phyloP scores from a whole-genome alignment of 192 early-diverging fungal species.

The Backusella circina region DNA sequence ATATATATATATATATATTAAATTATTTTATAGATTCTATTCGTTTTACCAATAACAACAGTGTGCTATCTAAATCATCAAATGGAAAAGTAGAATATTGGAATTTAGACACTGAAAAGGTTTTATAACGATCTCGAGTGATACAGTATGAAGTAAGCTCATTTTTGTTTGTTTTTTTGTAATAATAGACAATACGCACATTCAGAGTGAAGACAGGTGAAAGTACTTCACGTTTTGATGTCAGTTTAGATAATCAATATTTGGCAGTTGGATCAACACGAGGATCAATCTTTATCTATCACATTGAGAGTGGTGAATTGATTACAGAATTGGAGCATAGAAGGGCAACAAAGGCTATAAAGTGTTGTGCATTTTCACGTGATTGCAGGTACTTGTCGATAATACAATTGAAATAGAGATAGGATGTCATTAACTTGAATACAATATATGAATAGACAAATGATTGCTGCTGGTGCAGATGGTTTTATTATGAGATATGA shows the following conservation, averaged over 20 bases:
- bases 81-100: constrained; percentile 78
- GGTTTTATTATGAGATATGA: constrained; percentile 83
- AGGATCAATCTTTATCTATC: constrained; percentile 70
- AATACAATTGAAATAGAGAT: too few species aligned
- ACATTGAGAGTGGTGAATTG: constrained; percentile 61
- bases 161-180: too few species aligned
- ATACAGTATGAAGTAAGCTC: too few species aligned
- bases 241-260: constrained; percentile 68
- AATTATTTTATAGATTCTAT: too few species aligned
- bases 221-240: constrained; percentile 56
- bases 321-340: constrained; percentile 68
- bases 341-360: constrained; percentile 73
- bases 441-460: constrained; percentile 41
- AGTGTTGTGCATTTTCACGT: constrained; percentile 73
- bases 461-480: constrained; percentile 73
- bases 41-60: constrained; percentile 56
- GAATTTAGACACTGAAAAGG: constrained; percentile 51
- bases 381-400: constrained; percentile 67
- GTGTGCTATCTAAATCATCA: constrained; percentile 66
- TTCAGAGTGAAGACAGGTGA: constrained; percentile 36
- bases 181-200: constrained; percentile 38
- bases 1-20: too few species aligned
- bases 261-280: constrained; percentile 72
- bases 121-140: too few species aligned
- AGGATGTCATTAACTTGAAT: too few species aligned